Conservation (phyloP, 495 filamentous ascomycete genomes). For the Paragyromitra xinjiangensis region DNA sequence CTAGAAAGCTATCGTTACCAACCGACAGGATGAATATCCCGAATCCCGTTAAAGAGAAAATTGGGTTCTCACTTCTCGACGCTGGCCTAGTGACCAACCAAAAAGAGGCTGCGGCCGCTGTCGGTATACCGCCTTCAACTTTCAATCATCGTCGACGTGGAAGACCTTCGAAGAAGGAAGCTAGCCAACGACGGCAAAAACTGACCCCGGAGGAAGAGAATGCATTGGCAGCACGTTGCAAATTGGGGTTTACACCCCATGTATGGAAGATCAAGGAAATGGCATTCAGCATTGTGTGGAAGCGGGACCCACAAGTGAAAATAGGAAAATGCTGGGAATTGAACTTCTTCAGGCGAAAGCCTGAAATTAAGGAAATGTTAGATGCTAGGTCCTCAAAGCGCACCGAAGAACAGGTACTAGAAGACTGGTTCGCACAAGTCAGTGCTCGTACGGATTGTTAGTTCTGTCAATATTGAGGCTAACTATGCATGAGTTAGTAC, state of each 20-base stretch:
- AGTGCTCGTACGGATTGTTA: not conserved
- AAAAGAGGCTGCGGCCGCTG: not conserved
- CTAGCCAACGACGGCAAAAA: not conserved
- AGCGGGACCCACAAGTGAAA: not conserved
- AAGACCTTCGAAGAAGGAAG: not conserved
- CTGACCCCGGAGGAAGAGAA: not conserved
- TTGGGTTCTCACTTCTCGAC: not conserved
- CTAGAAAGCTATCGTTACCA: not conserved
- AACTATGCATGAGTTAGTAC: slow-evolving; percentile 1
- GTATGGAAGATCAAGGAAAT: not conserved
- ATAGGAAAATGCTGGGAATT: not conserved
- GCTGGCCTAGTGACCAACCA: not conserved
- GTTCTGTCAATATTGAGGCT: not conserved
- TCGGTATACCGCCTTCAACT: not conserved
- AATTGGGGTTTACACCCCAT: not conserved
- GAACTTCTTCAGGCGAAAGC: slow-evolving; percentile 3
- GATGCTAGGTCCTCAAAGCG: not conserved
- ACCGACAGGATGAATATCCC: not conserved
- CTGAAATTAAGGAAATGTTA: not conserved
- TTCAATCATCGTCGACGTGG: not conserved
- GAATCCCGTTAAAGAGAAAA: not conserved
- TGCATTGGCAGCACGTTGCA: not conserved
- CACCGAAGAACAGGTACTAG: not conserved
- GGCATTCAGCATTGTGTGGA: slow-evolving; percentile 1
- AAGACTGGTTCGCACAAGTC: not conserved